phyloP scores from a whole-genome alignment of 2,329 filamentous ascomycete genomes.

The Dactylellina haptotyla region DNA sequence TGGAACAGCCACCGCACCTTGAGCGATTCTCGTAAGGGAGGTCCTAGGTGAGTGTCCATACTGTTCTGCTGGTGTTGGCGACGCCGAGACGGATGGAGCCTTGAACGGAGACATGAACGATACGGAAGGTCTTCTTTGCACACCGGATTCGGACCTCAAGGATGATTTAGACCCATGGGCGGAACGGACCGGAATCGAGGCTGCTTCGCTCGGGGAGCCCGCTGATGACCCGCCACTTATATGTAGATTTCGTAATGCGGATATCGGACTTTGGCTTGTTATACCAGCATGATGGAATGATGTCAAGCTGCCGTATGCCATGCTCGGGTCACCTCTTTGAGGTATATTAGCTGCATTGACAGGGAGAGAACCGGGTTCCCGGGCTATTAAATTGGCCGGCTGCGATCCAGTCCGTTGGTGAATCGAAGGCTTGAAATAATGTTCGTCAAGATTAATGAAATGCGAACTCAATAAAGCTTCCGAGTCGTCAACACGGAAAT shows the following conservation, averaged over 20 bases:
- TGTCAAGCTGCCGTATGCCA: slow-evolving; percentile 88
- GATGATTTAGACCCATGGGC: slow-evolving; percentile 66
- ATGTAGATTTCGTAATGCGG: slow-evolving; percentile 75
- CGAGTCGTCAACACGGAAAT: slow-evolving; percentile 89
- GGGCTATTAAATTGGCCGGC: slow-evolving; percentile 58
- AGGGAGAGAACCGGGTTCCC: slow-evolving; percentile 79
- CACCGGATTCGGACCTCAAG: slow-evolving; percentile 66
- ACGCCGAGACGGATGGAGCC: slow-evolving; percentile 90
- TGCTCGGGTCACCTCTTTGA: slow-evolving; percentile 71
- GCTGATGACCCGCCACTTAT: slow-evolving; percentile 68
- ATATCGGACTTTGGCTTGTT: slow-evolving; percentile 84
- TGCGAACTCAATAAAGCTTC: slow-evolving; percentile 90
- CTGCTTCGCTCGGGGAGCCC: slow-evolving; percentile 66
- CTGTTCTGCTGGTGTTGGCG: slow-evolving; percentile 70
- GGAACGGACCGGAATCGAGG: slow-evolving; percentile 63
- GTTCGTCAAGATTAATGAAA: slow-evolving; percentile 90
- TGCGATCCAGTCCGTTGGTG: slow-evolving; percentile 63
- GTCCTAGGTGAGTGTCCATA: slow-evolving; percentile 68
- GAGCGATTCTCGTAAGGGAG: slow-evolving; percentile 61
- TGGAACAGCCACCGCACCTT: slow-evolving; percentile 60
- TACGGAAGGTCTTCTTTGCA: slow-evolving; percentile 78
- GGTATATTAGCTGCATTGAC: slow-evolving; percentile 66
- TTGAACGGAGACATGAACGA: slow-evolving; percentile 93
- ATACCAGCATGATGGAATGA: slow-evolving; percentile 82
- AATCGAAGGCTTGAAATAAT: slow-evolving; percentile 83